These are phyloP conservation scores for Lolium multiflorum DNA, from an alignment of 176 grass and related monocot genomes.

Conservation along the genomic window DNA sequence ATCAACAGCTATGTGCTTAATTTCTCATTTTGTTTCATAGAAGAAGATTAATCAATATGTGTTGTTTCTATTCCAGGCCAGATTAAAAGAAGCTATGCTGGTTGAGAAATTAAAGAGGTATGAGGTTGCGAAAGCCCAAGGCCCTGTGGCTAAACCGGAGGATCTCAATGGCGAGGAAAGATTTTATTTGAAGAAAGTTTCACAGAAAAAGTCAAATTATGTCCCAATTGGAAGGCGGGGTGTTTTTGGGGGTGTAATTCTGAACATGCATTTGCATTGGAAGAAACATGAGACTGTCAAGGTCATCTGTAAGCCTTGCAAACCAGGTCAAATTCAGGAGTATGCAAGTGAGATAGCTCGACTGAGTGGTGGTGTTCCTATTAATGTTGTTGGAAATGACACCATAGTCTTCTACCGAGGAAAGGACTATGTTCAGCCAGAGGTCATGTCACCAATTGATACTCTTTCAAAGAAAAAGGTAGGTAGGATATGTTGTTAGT, in stretches of 20 bases:
- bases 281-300: slow-evolving; percentile 97
- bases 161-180: slow-evolving; percentile 74
- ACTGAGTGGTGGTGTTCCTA: slow-evolving; percentile 74
- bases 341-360: slow-evolving; percentile 81
- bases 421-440: slow-evolving; percentile 90
- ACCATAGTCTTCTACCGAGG: slow-evolving; percentile 90
- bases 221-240: slow-evolving; percentile 88
- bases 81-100: slow-evolving; percentile 81
- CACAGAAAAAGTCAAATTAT: slow-evolving; percentile 95
- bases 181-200: slow-evolving; percentile 89
- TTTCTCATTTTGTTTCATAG: slow-evolving; percentile 13
- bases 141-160: slow-evolving; percentile 62
- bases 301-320: slow-evolving; percentile 91
- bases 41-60: slow-evolving; percentile 13
- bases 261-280: slow-evolving; percentile 99
- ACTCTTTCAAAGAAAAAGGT: slow-evolving; percentile 98
- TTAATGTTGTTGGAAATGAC: slow-evolving; percentile 75
- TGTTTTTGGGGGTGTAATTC: slow-evolving; percentile 87
- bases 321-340: slow-evolving; percentile 85
- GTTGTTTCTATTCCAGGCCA: slow-evolving; percentile 60
- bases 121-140: slow-evolving; percentile 70
- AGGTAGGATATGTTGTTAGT: not conserved
- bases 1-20: not conserved
- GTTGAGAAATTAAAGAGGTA: slow-evolving; percentile 87
- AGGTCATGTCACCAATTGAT: slow-evolving; percentile 93